phyloP scores from a whole-genome alignment of 2,329 filamentous ascomycete species.

The Paecilomyces formosus region DNA sequence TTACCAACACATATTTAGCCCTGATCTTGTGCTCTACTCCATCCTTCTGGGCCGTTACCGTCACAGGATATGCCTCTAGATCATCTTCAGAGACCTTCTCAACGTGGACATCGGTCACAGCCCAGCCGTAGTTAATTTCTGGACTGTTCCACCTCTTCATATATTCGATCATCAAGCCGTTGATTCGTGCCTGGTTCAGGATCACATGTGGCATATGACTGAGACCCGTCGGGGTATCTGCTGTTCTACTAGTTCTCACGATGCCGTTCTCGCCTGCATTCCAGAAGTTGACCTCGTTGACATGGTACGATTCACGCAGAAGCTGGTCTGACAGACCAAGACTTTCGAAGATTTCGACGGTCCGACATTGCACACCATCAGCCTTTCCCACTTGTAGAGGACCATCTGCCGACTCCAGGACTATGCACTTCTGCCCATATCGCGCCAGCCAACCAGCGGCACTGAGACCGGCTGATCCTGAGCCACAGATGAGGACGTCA shows the following conservation, averaged over 20 bases:
- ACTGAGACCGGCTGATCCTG: conserved; percentile 55
- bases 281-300: conserved; percentile 54
- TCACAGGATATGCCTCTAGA: conserved; percentile 37
- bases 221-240: conserved; percentile 48
- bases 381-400: conserved; percentile 54
- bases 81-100: conserved; percentile 20
- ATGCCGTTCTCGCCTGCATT: conserved; percentile 24
- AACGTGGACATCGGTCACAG: conserved; percentile 11
- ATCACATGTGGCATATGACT: conserved; percentile 52
- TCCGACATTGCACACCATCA: conserved; percentile 55
- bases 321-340: conserved; percentile 50
- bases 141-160: conserved; percentile 38
- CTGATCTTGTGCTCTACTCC: conserved; percentile 34
- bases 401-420: conserved; percentile 51
- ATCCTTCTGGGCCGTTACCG: conserved; percentile 35
- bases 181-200: conserved; percentile 49
- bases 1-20: conserved; percentile 48
- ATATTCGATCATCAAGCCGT: conserved; percentile 46
- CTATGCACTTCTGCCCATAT: conserved; percentile 48
- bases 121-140: conserved; percentile 52
- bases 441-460: conserved; percentile 55
- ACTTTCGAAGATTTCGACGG: conserved; percentile 56
- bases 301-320: conserved; percentile 51
- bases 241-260: conserved; percentile 41
- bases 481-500: conserved; percentile 53